Evolutionary conservation across 2,329 filamentous ascomycete species (phyloP).

Genomic region (Mycosphaerella arachidis): DNA sequence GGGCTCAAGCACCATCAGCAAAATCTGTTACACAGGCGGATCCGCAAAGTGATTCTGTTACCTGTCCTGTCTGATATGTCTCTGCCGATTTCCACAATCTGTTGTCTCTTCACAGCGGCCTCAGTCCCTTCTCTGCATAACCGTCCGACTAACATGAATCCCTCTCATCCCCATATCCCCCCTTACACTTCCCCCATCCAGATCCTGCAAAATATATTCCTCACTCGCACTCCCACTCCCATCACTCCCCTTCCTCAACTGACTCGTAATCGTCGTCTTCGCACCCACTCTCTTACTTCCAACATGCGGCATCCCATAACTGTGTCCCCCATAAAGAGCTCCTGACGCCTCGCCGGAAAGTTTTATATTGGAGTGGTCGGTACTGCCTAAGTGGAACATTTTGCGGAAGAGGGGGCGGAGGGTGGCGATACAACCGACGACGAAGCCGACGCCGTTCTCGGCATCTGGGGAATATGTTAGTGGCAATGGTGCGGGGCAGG

Average conservation of each 20-base stretch:
- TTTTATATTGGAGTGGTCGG: slow-evolving; percentile 12
- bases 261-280: slow-evolving; percentile 16
- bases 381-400: slow-evolving; percentile 18
- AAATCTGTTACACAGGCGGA: no score
- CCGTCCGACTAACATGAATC: slow-evolving; percentile 18
- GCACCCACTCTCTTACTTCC: background rate
- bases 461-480: slow-evolving; percentile 20
- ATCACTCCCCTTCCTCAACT: slow-evolving; percentile 12
- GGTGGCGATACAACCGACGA: slow-evolving; percentile 34
- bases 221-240: slow-evolving; percentile 12
- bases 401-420: slow-evolving; percentile 34
- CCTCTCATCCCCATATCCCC: slow-evolving; percentile 11
- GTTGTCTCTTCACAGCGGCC: no score
- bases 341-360: slow-evolving; percentile 1
- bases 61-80: no score
- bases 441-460: slow-evolving; percentile 35
- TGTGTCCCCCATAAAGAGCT: background rate
- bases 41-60: no score
- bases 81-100: no score
- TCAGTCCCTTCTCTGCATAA: slow-evolving; percentile 15
- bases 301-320: slow-evolving; percentile 5
- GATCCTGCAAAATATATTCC: slow-evolving; percentile 20
- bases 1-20: no score
- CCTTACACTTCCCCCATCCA: slow-evolving; percentile 6
- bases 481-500: background rate